phyloP scores from a whole-genome alignment of 2,329 filamentous ascomycete species.

The Ciborinia camelliae region DNA sequence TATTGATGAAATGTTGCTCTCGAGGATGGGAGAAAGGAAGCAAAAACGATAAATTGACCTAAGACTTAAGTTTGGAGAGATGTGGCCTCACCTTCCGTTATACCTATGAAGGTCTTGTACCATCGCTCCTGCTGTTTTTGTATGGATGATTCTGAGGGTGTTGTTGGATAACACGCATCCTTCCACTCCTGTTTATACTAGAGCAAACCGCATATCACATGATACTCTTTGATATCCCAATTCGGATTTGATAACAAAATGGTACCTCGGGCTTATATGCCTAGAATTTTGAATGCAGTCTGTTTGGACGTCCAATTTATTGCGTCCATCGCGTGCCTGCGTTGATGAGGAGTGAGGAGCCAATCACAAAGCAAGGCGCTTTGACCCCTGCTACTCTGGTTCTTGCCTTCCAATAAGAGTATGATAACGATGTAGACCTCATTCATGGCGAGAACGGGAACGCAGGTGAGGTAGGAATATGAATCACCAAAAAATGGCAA shows the following conservation, averaged over 20 bases:
- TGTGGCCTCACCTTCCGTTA: neutral
- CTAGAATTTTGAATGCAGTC: neutral
- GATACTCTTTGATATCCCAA: neutral
- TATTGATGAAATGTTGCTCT: no score
- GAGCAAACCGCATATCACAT: neutral
- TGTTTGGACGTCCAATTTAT: neutral
- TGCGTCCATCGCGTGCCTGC: no score
- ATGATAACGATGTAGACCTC: neutral
- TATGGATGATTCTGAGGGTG: neutral
- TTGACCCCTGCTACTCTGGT: conserved; percentile 1
- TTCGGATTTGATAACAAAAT: neutral
- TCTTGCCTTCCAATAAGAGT: neutral
- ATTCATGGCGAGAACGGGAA: neutral
- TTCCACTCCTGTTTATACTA: neutral
- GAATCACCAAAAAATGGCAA: neutral
- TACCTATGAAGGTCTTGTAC: neutral
- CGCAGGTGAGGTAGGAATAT: neutral
- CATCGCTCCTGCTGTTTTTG: neutral
- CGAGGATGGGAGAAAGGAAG: neutral
- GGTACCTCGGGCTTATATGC: neutral
- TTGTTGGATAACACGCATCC: neutral
- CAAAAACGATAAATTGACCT: neutral
- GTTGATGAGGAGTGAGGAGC: neutral
- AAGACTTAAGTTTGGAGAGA: neutral
- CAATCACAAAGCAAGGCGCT: conserved; percentile 2